These are phyloP conservation scores for Penicillium janthinellum DNA, from an alignment of 2,329 filamentous ascomycete species.

Conservation along the genomic window DNA sequence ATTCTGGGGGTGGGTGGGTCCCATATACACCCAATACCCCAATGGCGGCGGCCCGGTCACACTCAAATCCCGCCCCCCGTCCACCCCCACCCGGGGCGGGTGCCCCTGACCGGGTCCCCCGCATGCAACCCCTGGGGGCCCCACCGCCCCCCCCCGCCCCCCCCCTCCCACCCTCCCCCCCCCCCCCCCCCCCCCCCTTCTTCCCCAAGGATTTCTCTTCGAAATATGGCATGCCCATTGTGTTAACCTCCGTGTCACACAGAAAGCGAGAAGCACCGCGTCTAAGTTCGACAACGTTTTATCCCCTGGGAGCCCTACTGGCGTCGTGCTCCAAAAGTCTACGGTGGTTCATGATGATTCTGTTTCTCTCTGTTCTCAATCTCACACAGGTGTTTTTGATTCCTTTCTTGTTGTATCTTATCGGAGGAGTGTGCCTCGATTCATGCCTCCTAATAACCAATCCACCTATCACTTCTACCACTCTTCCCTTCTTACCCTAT, in stretches of 20 bases:
- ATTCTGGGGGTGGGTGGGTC: no score
- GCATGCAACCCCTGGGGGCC: no score
- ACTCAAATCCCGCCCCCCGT: no score
- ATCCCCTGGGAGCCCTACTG: conserved; percentile 7
- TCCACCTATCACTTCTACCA: conserved; percentile 16
- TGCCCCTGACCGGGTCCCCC: no score
- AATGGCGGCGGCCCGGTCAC: no score
- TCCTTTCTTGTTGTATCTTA: conserved; percentile 38
- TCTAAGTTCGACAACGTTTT: conserved; percentile 45
- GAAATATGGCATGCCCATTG: neutral
- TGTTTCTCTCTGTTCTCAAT: conserved; percentile 16
- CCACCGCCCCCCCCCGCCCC: no score
- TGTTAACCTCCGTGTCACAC: conserved; percentile 18
- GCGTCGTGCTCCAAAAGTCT: conserved; percentile 28
- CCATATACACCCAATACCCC: no score
- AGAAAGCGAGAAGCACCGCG: conserved; percentile 78
- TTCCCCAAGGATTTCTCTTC: neutral
- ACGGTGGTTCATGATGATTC: conserved; percentile 28
- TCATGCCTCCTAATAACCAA: conserved; percentile 27
- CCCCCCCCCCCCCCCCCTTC: neutral
- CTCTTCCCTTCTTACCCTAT: conserved; percentile 16
- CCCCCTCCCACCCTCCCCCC: no score
- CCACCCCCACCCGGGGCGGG: no score
- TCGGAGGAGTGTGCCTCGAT: conserved; percentile 30
- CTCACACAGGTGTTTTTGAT: conserved; percentile 19